phyloP scores from a whole-genome alignment of 2,329 filamentous ascomycete species.

The Pyrenochaeta sp. region DNA sequence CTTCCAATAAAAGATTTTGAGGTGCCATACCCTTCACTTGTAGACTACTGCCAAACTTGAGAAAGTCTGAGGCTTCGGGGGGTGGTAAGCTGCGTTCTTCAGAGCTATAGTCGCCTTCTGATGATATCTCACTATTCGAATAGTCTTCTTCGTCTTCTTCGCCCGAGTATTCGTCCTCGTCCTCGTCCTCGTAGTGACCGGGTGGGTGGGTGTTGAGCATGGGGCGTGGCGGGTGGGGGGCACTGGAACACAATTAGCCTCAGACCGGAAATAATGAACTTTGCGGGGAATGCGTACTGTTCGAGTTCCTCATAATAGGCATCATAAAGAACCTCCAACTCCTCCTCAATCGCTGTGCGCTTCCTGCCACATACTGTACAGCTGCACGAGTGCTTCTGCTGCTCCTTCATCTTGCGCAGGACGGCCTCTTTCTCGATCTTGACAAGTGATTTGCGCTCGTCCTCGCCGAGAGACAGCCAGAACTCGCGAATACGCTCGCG shows the following conservation, averaged over 20 bases:
- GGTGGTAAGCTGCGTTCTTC: constrained; percentile 71
- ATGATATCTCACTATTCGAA: constrained; percentile 65
- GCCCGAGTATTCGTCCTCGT: constrained; percentile 60
- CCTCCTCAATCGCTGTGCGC: constrained; percentile 95
- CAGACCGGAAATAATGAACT: constrained; percentile 74
- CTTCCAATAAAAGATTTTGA: constrained; percentile 12
- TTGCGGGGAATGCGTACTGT: constrained; percentile 89
- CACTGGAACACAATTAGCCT: constrained; percentile 65
- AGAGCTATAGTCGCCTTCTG: constrained; percentile 71
- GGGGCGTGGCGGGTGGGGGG: constrained; percentile 66
- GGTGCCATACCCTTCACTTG: constrained; percentile 78
- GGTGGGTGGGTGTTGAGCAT: constrained; percentile 71
- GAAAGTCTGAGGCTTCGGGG: constrained; percentile 81
- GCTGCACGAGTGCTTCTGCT: constrained; percentile 98
- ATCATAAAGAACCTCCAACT: constrained; percentile 96
- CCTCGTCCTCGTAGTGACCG: constrained; percentile 61
- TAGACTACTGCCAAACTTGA: constrained; percentile 96
- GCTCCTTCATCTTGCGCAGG: constrained; percentile 99
- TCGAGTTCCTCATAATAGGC: constrained; percentile 98
- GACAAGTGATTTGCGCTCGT: constrained; percentile 91
- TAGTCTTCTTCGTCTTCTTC: constrained; percentile 64
- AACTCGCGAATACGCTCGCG: constrained; percentile 98
- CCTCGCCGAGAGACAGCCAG: constrained; percentile 92
- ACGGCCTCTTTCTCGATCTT: constrained; percentile 99
- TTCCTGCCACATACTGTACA: constrained; percentile 97